phyloP scores from a whole-genome alignment of 2,329 filamentous ascomycete genomes.

The Cercospora beticola region DNA sequence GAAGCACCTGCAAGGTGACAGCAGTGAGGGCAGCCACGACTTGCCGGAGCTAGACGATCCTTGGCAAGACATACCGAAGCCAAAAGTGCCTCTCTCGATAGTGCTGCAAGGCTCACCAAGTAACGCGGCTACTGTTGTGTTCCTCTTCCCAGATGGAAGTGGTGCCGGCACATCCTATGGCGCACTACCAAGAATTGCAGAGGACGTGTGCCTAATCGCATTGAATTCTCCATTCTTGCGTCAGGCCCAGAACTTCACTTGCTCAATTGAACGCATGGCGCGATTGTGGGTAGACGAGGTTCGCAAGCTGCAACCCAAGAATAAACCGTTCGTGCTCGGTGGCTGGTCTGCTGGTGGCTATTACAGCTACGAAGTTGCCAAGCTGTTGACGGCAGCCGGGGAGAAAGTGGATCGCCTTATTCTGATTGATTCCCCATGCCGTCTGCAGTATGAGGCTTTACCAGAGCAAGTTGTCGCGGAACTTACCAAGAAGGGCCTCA shows the following conservation, averaged over 20 bases:
- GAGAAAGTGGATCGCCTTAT: constrained; percentile 33
- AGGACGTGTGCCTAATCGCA: constrained; percentile 51
- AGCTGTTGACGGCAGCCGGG: constrained; percentile 27
- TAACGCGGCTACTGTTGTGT: constrained; percentile 23
- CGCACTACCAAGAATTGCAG: constrained; percentile 41
- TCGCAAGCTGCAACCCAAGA: constrained; percentile 48
- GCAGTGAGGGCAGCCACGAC: neutral
- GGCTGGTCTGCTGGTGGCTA: constrained; percentile 79
- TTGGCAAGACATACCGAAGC: constrained; percentile 35
- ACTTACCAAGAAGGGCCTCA: constrained; percentile 31
- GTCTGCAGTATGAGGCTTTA: constrained; percentile 30
- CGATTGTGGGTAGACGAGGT: constrained; percentile 32
- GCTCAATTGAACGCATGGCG: constrained; percentile 34
- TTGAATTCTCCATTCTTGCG: constrained; percentile 36
- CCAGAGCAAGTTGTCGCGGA: constrained; percentile 31
- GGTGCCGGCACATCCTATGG: constrained; percentile 49
- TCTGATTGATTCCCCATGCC: constrained; percentile 35
- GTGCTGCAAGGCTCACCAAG: constrained; percentile 30
- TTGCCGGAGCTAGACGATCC: constrained; percentile 30
- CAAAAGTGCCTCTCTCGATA: constrained; percentile 34
- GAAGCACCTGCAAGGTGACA: constrained; percentile 19
- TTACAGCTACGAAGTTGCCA: constrained; percentile 54
- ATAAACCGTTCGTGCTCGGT: constrained; percentile 61
- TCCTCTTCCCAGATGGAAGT: constrained; percentile 49
- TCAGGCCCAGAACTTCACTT: constrained; percentile 32